Percentiles rank a stretch among this genome's conserved stretches.
Evolutionary conservation across 2,329 filamentous ascomycete species (phyloP).

Genomic region (Aspergillus aculeatus): DNA sequence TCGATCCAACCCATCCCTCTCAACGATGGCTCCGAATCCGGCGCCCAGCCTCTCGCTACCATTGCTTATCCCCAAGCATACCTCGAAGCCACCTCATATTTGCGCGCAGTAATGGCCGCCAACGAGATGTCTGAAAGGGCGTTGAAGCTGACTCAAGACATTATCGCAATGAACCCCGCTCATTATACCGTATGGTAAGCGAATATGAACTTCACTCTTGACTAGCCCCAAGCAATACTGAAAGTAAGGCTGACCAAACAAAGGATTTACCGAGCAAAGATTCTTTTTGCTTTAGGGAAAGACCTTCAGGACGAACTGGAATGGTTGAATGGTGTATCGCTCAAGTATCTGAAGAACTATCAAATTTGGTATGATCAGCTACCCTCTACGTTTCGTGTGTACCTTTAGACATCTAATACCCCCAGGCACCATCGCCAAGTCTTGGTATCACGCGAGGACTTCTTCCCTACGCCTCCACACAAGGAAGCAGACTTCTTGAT

Average conservation of each 20-base stretch:
- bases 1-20: conserved; percentile 81
- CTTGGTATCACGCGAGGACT: conserved; percentile 48
- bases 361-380: conserved; percentile 72
- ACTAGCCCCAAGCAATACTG: background rate
- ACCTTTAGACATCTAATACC: background rate
- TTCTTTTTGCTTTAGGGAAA: conserved; percentile 65
- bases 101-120: conserved; percentile 86
- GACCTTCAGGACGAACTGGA: conserved; percentile 69
- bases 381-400: background rate
- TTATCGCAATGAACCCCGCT: conserved; percentile 90
- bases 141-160: conserved; percentile 78
- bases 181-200: conserved; percentile 93
- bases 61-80: conserved; percentile 92
- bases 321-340: conserved; percentile 83
- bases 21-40: conserved; percentile 65
- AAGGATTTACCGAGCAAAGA: conserved; percentile 81
- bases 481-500: conserved; percentile 74
- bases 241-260: conserved; percentile 10
- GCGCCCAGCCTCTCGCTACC: conserved; percentile 69
- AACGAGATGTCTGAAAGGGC: conserved; percentile 80
- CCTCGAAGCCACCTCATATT: conserved; percentile 86
- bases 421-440: conserved; percentile 60
- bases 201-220: background rate
- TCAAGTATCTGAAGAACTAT: conserved; percentile 92
- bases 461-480: conserved; percentile 56